phyloP scores from a whole-genome alignment of 139 green algal genomes.

The Astrephomene gubernaculifera region DNA sequence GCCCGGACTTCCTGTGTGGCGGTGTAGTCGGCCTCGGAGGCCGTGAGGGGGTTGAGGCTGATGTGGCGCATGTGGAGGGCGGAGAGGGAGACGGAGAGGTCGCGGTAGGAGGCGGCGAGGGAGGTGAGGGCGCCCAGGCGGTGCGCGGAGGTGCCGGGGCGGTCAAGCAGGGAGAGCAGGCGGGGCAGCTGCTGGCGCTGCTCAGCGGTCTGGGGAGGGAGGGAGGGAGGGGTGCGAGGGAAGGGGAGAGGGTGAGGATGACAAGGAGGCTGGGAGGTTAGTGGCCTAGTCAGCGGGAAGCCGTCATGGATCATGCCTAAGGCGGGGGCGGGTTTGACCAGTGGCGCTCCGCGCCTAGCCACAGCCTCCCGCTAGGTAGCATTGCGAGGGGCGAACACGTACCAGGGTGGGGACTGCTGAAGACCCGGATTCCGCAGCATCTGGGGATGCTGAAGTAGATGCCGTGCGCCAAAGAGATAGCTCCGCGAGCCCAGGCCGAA shows the following conservation, averaged over 20 bases:
- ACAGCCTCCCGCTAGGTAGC: too few relatives aligned
- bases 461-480: not conserved
- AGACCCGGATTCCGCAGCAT: too few relatives aligned
- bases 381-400: too few relatives aligned
- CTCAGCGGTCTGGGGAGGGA: constrained; percentile 1
- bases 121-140: constrained; percentile 9
- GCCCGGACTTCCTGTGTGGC: not conserved
- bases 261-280: too few relatives aligned
- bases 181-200: constrained; percentile 5
- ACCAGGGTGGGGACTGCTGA: too few relatives aligned
- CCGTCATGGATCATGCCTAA: too few relatives aligned
- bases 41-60: not conserved
- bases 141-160: not conserved
- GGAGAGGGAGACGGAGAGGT: not conserved
- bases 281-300: too few relatives aligned
- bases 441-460: not conserved
- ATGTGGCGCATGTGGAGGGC: not conserved
- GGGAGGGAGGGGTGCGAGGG: not conserved
- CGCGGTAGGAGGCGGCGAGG: constrained; percentile 16
- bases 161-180: not conserved
- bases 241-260: not conserved
- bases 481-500: not conserved
- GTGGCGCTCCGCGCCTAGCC: too few relatives aligned
- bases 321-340: too few relatives aligned
- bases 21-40: not conserved